Conservation (phyloP, 768 basidiomycete genomes). For the Lactifluus piperatus region DNA sequence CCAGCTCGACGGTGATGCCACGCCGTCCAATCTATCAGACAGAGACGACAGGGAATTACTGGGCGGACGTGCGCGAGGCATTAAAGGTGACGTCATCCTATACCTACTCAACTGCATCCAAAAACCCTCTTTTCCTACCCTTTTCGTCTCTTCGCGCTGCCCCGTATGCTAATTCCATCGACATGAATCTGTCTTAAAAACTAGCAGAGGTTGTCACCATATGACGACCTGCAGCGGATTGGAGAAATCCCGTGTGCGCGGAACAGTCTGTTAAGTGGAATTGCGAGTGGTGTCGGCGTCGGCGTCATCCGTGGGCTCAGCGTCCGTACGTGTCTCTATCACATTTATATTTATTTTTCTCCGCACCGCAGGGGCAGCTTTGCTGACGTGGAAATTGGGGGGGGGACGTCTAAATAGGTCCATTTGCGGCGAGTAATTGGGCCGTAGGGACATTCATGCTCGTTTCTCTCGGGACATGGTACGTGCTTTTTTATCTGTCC, state of each 20-base stretch:
- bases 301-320: conserved; percentile 65
- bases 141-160: background rate
- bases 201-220: conserved; percentile 36
- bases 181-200: conserved; percentile 22
- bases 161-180: background rate
- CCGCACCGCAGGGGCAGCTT: background rate
- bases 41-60: conserved; percentile 29
- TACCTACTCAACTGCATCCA: background rate
- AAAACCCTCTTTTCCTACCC: background rate
- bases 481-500: conserved; percentile 22
- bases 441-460: conserved; percentile 65
- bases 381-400: background rate
- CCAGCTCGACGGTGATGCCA: background rate
- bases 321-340: conserved; percentile 38
- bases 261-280: conserved; percentile 65
- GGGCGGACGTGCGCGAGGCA: conserved; percentile 30
- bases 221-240: conserved; percentile 50
- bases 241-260: conserved; percentile 70
- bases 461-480: conserved; percentile 66
- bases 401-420: conserved; percentile 32
- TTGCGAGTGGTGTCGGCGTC: conserved; percentile 70
- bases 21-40: conserved; percentile 23
- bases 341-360: background rate
- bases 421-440: conserved; percentile 69
- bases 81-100: conserved; percentile 26